These are phyloP conservation scores for Erythrophleum fordii DNA, from an alignment of 306 rosid genomes.

Conservation along the genomic window DNA sequence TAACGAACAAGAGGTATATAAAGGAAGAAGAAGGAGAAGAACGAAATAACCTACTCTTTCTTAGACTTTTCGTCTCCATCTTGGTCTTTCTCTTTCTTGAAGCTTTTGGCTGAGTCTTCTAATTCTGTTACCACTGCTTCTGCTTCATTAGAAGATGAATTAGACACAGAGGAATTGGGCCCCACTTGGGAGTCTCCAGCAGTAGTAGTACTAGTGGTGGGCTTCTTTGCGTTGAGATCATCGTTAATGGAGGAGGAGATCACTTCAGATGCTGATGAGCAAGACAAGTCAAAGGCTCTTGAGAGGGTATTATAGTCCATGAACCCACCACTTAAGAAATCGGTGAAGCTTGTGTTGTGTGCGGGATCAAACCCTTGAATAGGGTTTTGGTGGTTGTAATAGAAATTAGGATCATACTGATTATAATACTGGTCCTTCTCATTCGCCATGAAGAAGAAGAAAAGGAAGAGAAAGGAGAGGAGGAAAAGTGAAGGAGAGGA, in stretches of 20 bases:
- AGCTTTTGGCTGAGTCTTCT: slow-evolving; percentile 63
- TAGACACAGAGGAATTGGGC: slow-evolving; percentile 66
- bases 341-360: slow-evolving; percentile 61
- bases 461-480: neutral
- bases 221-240: slow-evolving; percentile 30
- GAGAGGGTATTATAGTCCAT: slow-evolving; percentile 80
- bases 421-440: slow-evolving; percentile 36
- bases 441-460: slow-evolving; percentile 54
- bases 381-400: slow-evolving; percentile 55
- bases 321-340: slow-evolving; percentile 70
- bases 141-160: slow-evolving; percentile 73
- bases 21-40: neutral
- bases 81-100: slow-evolving; percentile 39
- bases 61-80: slow-evolving; percentile 60
- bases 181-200: neutral
- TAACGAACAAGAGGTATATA: neutral
- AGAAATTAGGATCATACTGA: slow-evolving; percentile 56
- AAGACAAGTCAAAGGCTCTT: slow-evolving; percentile 82
- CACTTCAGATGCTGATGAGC: slow-evolving; percentile 71
- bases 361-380: slow-evolving; percentile 55
- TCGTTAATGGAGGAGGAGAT: slow-evolving; percentile 59
- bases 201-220: neutral
- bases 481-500: neutral
- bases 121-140: slow-evolving; percentile 47
- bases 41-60: slow-evolving; percentile 67